A percentile compares a stretch with the other conserved stretches of the same genome.
Conservation (phyloP, 768 basidiomycete species). For the Gloeophyllum trabeum region DNA sequence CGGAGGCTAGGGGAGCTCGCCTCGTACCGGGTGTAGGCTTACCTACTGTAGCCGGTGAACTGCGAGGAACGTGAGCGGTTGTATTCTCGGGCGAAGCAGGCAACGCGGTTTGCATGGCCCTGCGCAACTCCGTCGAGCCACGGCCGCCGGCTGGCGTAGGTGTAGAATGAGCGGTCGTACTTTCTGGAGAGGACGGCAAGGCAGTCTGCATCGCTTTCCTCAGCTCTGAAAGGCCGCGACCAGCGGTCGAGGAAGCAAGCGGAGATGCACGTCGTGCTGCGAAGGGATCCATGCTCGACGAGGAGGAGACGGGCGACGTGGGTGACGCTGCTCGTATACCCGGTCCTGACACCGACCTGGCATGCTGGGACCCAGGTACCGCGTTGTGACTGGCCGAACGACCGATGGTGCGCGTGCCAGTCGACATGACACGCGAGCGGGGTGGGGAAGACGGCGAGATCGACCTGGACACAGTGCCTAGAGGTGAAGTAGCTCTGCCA, state of each 20-base stretch:
- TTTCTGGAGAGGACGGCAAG: constrained; percentile 1
- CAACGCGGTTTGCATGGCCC: constrained; percentile 20
- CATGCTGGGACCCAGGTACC: constrained; percentile 1
- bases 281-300: constrained; percentile 15
- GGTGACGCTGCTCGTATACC: constrained; percentile 1
- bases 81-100: constrained; percentile 18
- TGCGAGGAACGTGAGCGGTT: constrained; percentile 1
- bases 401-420: constrained; percentile 11
- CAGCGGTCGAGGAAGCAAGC: constrained; percentile 5
- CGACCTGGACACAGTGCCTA: constrained; percentile 7
- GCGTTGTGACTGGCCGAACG: constrained; percentile 11
- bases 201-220: constrained; percentile 9
- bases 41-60: not conserved
- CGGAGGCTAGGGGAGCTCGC: not conserved
- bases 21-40: not conserved
- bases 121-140: constrained; percentile 13
- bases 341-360: not conserved
- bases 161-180: not conserved
- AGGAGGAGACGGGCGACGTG: constrained; percentile 7
- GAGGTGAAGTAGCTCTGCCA: constrained; percentile 13
- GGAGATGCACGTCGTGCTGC: not conserved
- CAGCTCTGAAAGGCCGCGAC: too few relatives aligned
- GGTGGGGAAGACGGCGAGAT: constrained; percentile 4
- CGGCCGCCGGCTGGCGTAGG: not conserved
- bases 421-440: constrained; percentile 7